Evolutionary conservation across 306 rosid species (phyloP), one percentile per base, ranked within the genome.

Genomic region (Prosopis cineraria): DNA sequence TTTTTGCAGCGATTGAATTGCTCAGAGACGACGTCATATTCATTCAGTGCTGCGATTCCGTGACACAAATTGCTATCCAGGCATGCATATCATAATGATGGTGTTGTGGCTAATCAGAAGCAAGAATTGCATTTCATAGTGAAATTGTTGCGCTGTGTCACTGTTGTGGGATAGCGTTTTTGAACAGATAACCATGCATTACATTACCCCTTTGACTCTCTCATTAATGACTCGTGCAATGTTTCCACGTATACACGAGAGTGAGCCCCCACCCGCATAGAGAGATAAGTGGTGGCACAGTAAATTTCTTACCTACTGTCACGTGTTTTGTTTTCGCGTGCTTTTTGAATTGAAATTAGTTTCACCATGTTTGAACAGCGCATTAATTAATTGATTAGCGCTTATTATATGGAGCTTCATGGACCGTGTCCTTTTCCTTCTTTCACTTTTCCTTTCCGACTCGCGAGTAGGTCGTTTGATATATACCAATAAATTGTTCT

Each of bases 361-460:
- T 10, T 63, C 6, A 73, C 50, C 67, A 62, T 77, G 34, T 43
- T 78, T 47, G 66, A 70, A 74, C 79, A 36, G 14, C 33, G 19
- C 41, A 83, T 75, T 86, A 74, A 67, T 58, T 62, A 78, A 84
- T 67, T n/a, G n/a, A n/a, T n/a, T n/a, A 80, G 14, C 83, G 56
- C 25, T 48, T 20, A 17, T 37, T 82, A 47, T 5, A 47, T 17
- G 9, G 53, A 67, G 60, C 83, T 83, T 83, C 67, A 7, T 70
- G 88, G 80, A 78, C 86, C 30, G 69, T 43, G 31, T 43, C 43
- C 65, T 80, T 72, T 72, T 53, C 29, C 44, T 48, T 34, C 40
- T 48, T 24, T 55, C 58, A 25, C 47, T 78, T 86, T 71, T 71
- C 37, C 27, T 40, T 55, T 34, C 50, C 16, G 27, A 20, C 63